phyloP scores from a whole-genome alignment of 495 filamentous ascomycete species.

The Neurospora tetraspora region DNA sequence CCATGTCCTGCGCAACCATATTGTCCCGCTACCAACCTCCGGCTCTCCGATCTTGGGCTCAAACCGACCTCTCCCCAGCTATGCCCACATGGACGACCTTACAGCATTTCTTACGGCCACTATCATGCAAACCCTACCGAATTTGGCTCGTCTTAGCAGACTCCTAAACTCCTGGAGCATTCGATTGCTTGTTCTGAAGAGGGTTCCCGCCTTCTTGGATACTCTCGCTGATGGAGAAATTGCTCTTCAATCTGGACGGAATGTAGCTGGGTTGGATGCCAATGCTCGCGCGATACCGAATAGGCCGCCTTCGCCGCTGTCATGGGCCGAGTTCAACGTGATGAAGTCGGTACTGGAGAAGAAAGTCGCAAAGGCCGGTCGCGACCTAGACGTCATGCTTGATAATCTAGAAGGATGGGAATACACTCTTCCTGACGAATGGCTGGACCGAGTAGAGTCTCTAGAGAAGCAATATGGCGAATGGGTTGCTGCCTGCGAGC shows the following conservation, averaged over 20 bases:
- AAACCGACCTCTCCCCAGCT: constrained; percentile 34
- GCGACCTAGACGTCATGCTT: constrained; percentile 69
- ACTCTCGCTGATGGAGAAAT: constrained; percentile 54
- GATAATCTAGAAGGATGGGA: constrained; percentile 72
- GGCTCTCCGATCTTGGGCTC: constrained; percentile 41
- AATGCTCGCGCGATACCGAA: constrained; percentile 2
- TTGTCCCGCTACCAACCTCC: constrained; percentile 43
- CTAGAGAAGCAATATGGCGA: constrained; percentile 70
- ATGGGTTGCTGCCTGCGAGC: constrained; percentile 51
- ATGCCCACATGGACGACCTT: constrained; percentile 63
- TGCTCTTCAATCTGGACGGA: constrained; percentile 54
- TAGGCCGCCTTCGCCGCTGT: constrained; percentile 19
- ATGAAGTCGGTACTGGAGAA: constrained; percentile 55
- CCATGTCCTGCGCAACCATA: constrained; percentile 74
- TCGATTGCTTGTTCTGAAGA: constrained; percentile 61
- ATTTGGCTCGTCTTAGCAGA: constrained; percentile 59
- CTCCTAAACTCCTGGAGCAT: constrained; percentile 67
- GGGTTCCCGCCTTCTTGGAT: constrained; percentile 57
- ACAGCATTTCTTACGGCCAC: constrained; percentile 84
- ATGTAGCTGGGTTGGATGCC: constrained; percentile 35
- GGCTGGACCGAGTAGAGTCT: constrained; percentile 76
- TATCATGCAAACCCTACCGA: constrained; percentile 74
- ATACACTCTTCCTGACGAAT: constrained; percentile 75
- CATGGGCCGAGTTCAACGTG: constrained; percentile 46
- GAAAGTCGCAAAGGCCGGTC: constrained; percentile 61